phyloP scores from a whole-genome alignment of 306 rosid genomes.

The Vicia faba region DNA sequence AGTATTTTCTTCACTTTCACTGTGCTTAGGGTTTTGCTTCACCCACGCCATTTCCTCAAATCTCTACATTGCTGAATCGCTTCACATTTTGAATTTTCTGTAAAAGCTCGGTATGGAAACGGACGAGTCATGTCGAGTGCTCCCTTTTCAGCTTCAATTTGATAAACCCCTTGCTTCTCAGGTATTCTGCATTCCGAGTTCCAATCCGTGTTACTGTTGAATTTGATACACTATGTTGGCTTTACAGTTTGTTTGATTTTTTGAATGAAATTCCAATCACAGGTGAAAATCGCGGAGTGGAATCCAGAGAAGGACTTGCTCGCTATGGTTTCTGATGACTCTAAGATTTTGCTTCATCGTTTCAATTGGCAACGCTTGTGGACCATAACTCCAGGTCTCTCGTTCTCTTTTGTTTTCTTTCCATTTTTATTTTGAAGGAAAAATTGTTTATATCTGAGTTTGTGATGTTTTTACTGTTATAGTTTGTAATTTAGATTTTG shows the following conservation, averaged over 20 bases:
- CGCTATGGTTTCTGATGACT: slow-evolving; percentile 94
- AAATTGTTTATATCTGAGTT: not conserved
- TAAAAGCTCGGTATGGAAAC: slow-evolving; percentile 61
- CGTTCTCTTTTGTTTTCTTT: not conserved
- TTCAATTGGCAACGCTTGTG: slow-evolving; percentile 97
- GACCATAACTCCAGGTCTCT: slow-evolving; percentile 82
- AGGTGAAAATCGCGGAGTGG: slow-evolving; percentile 92
- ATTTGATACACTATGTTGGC: not conserved
- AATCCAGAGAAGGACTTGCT: slow-evolving; percentile 96
- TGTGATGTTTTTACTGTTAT: not conserved
- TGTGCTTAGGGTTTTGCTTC: slow-evolving; percentile 38
- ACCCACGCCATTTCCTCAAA: not conserved
- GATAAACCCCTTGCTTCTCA: slow-evolving; percentile 89
- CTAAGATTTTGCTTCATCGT: slow-evolving; percentile 90
- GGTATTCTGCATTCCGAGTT: slow-evolving; percentile 41
- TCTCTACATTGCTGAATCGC: not conserved
- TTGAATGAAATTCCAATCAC: slow-evolving; percentile 29
- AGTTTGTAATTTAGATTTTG: slow-evolving; percentile 17
- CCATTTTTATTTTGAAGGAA: not conserved
- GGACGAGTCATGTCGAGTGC: slow-evolving; percentile 63
- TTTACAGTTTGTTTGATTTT: slow-evolving; percentile 17
- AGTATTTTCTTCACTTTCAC: not conserved
- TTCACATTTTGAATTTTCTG: slow-evolving; percentile 15
- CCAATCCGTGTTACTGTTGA: not conserved
- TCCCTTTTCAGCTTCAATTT: slow-evolving; percentile 91